Conservation (phyloP, 495 filamentous ascomycete genomes). For the Durotheca rogersii region DNA sequence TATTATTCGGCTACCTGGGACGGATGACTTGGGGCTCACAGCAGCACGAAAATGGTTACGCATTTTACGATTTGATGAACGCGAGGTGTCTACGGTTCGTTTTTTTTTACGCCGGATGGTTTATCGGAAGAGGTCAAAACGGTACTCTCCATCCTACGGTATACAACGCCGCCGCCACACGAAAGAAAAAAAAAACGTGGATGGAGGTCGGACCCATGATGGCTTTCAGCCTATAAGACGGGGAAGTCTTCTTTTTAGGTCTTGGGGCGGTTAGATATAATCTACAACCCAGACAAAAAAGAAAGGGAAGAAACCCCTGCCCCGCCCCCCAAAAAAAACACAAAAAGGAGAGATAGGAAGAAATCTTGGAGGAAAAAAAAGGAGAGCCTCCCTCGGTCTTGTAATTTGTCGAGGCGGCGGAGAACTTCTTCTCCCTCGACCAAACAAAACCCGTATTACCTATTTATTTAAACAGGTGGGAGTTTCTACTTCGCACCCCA, state of each 20-base stretch:
- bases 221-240: constrained; percentile 31
- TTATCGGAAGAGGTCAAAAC: constrained; percentile 35
- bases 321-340: not conserved
- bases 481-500: not conserved
- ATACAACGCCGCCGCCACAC: constrained; percentile 21
- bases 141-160: constrained; percentile 28
- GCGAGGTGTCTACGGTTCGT: constrained; percentile 20
- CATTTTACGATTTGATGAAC: constrained; percentile 35
- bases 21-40: constrained; percentile 18
- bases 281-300: constrained; percentile 20
- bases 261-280: constrained; percentile 17
- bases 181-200: constrained; percentile 26
- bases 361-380: not conserved
- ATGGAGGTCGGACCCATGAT: constrained; percentile 21
- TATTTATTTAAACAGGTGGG: not conserved
- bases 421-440: not conserved
- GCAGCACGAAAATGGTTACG: constrained; percentile 9
- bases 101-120: constrained; percentile 11
- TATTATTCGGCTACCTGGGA: constrained; percentile 19
- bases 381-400: not conserved
- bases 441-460: not conserved
- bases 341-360: not conserved
- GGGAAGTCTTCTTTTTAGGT: constrained; percentile 22
- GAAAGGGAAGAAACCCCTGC: no score
- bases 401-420: not conserved